Percentiles rank a stretch among this genome's conserved stretches.
phyloP scores from a whole-genome alignment of 139 green algal species.

The Closterium sp. region DNA sequence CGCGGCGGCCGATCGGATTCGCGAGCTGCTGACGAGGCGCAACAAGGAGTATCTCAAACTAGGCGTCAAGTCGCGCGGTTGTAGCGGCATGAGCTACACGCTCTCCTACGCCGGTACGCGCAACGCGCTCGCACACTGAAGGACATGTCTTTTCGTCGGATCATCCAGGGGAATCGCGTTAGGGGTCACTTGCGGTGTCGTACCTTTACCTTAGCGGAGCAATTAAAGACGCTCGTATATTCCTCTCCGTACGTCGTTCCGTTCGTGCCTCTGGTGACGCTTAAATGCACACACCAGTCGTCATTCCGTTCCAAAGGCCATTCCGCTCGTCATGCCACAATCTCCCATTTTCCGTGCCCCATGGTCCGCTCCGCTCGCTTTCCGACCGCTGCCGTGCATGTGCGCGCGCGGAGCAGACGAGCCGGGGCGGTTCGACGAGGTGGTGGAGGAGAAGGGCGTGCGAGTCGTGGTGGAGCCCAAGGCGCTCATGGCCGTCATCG shows the following conservation, averaged over 20 bases:
- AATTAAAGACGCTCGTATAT: no score
- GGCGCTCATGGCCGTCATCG: conserved; percentile 96
- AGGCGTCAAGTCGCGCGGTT: conserved; percentile 88
- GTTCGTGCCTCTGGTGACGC: no score
- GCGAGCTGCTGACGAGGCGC: conserved; percentile 69
- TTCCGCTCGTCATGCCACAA: no score
- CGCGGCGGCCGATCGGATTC: conserved; percentile 73
- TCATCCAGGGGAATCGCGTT: no score
- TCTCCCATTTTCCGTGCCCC: no score
- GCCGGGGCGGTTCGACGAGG: conserved; percentile 92
- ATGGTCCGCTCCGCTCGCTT: no score
- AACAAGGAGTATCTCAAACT: conserved; percentile 91
- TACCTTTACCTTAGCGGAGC: no score
- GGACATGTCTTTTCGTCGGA: neutral
- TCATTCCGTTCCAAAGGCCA: no score
- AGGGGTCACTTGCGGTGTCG: no score
- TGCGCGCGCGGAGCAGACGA: conserved; percentile 54
- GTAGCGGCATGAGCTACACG: conserved; percentile 96
- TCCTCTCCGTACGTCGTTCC: no score
- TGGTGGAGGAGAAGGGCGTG: conserved; percentile 88
- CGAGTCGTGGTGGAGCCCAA: conserved; percentile 88
- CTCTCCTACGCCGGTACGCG: conserved; percentile 84
- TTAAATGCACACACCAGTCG: no score
- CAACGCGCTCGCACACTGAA: neutral
- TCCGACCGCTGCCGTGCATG: no score